Percentiles rank a stretch among this genome's conserved stretches.
These are phyloP conservation scores for Phytophthora pinifolia DNA, from an alignment of 352 stramenopile genomes.

Conservation along the genomic window DNA sequence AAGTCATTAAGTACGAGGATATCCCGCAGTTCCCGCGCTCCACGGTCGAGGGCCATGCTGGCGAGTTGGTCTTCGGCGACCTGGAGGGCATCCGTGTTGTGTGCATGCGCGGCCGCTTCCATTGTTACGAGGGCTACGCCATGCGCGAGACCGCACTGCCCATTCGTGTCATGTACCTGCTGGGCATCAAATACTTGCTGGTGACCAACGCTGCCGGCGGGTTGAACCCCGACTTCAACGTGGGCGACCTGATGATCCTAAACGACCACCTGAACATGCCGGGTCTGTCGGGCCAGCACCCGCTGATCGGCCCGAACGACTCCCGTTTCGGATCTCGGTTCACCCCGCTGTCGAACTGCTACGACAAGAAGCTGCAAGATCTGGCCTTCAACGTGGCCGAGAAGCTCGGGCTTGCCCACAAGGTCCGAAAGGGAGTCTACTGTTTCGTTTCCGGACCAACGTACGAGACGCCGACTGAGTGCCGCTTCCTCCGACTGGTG, in stretches of 20 bases:
- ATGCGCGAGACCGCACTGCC: constrained; percentile 95
- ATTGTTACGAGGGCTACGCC: constrained; percentile 95
- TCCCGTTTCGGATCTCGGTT: constrained; percentile 94
- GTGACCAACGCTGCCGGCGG: constrained; percentile 97
- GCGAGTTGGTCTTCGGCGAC: constrained; percentile 92
- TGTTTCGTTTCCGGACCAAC: constrained; percentile 97
- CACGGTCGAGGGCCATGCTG: constrained; percentile 93
- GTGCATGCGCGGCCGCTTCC: constrained; percentile 95
- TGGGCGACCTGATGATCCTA: constrained; percentile 97
- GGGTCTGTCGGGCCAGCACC: constrained; percentile 91
- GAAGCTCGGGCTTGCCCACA: constrained; percentile 76
- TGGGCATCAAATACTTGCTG: constrained; percentile 94
- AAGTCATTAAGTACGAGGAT: constrained; percentile 90
- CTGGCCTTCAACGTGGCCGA: constrained; percentile 82
- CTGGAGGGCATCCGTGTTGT: constrained; percentile 80
- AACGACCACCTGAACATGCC: constrained; percentile 97
- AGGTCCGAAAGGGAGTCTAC: constrained; percentile 91
- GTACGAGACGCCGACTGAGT: constrained; percentile 96
- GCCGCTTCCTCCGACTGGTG: constrained; percentile 90
- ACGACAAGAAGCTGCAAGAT: constrained; percentile 88
- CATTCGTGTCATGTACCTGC: constrained; percentile 93
- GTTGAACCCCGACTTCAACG: constrained; percentile 90
- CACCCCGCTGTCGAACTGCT: constrained; percentile 94
- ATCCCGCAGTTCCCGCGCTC: constrained; percentile 93
- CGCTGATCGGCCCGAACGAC: constrained; percentile 95